phyloP scores from a whole-genome alignment of 1,139 yeast genomes.

The Kodamaea alishanica region DNA sequence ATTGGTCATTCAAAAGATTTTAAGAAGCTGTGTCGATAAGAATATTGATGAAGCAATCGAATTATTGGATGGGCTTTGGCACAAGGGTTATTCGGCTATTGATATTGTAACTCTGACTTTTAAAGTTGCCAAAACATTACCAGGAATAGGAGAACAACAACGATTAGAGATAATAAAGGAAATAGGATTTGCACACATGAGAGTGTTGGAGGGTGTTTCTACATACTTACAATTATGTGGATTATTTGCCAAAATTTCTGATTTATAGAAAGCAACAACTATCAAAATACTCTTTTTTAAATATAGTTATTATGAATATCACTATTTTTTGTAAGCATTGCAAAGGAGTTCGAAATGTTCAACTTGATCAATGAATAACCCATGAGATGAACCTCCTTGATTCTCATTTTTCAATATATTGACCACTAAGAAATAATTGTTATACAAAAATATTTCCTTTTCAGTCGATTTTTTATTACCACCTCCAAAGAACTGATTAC shows the following conservation, averaged over 20 bases:
- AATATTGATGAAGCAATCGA: slow-evolving; percentile 66
- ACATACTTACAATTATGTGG: slow-evolving; percentile 85
- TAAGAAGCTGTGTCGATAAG: slow-evolving; percentile 49
- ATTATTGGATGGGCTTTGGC: slow-evolving; percentile 70
- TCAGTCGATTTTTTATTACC: slow-evolving; percentile 41
- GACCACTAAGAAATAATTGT: slow-evolving; percentile 62
- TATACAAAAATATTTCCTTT: slow-evolving; percentile 69
- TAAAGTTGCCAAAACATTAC: slow-evolving; percentile 76
- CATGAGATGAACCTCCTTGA: slow-evolving; percentile 36
- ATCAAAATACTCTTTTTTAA: neutral
- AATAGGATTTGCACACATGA: slow-evolving; percentile 87
- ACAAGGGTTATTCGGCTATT: slow-evolving; percentile 87
- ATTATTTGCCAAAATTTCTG: slow-evolving; percentile 63
- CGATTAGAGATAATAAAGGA: slow-evolving; percentile 76
- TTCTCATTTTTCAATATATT: slow-evolving; percentile 48
- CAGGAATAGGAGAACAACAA: slow-evolving; percentile 60
- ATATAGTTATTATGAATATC: neutral
- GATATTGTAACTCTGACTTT: slow-evolving; percentile 91
- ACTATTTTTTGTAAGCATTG: slow-evolving; percentile 48
- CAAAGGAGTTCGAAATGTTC: slow-evolving; percentile 60
- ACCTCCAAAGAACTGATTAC: slow-evolving; percentile 37
- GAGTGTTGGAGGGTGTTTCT: slow-evolving; percentile 89
- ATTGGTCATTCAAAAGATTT: slow-evolving; percentile 71
- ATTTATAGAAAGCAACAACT: slow-evolving; percentile 6
- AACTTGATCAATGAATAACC: slow-evolving; percentile 53